Evolutionary conservation across 176 grass and related monocot genomes (phyloP), one percentile per base, ranked within the genome.

Genomic region (Ananas comosus): DNA sequence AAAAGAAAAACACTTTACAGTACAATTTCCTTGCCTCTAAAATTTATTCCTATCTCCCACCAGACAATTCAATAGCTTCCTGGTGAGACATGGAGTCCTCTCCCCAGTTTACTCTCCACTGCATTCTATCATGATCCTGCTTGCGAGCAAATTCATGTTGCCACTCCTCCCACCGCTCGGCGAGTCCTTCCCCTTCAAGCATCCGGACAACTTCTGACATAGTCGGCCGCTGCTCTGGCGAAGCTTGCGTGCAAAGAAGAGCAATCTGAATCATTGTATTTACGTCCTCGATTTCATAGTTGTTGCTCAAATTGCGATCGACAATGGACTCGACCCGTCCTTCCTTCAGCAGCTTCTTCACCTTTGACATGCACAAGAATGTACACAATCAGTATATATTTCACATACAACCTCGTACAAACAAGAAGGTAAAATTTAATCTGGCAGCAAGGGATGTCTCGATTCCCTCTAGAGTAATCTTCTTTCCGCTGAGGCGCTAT

Each of bases 181-280:
- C 73, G 1, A 84, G 79, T 18, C 81, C 71, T 11, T 91, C 85
- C 67, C 83, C 88, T 88, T 91, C 88, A 49, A 96, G 72, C 82
- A 96, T 91, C 29, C 84, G 68, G 64, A 96, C 85, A 5, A 96
- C 88, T 33, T 96, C 85, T 2, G 91, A 96, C 91, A 96, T 96
- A 9, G 74, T 53, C 2, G 91, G 91, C 21, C 91, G 87, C 49
- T 71, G 67, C 47, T 83, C 63, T 47, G 82, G 88, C 1, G 66
- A 74, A 64, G 70, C 33, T 23, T 91, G 74, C 11, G 91, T 91
- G 85, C 91, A 96, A 70, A 96, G 85, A 14, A 96, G 85, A 42
- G 91, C 88, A 63, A 96, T 83, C 33, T 86, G 78, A 57, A 71
- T 79, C 66, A 91, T 74, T 63, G 85, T 86, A 53, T 70, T 80